phyloP scores from a whole-genome alignment of 805 yeast genomes.

The Lipomyces lipofer region DNA sequence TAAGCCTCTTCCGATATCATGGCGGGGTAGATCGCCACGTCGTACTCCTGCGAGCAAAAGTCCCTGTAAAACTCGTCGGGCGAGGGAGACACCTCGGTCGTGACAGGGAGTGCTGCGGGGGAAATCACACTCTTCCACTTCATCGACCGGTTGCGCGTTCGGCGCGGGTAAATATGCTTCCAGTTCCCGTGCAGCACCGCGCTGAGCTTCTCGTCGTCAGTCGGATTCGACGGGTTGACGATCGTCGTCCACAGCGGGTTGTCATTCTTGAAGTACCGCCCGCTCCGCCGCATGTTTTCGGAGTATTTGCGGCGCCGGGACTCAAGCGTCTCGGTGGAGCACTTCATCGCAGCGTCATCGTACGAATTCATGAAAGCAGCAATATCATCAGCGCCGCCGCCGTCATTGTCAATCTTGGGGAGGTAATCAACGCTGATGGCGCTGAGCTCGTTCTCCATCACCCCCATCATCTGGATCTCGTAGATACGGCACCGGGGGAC shows the following conservation, averaged over 20 bases:
- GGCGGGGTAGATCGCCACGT: constrained; percentile 63
- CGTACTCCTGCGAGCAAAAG: constrained; percentile 81
- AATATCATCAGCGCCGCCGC: constrained; percentile 44
- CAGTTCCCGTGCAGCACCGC: constrained; percentile 77
- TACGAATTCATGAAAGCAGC: constrained; percentile 65
- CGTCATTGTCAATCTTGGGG: constrained; percentile 37
- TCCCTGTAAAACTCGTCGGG: constrained; percentile 65
- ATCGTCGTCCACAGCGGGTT: constrained; percentile 61
- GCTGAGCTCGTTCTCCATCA: constrained; percentile 85
- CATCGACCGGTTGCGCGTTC: constrained; percentile 52
- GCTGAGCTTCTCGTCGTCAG: constrained; percentile 54
- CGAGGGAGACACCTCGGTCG: constrained; percentile 76
- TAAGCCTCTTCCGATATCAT: constrained; percentile 46
- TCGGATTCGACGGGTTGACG: constrained; percentile 73
- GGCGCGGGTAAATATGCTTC: constrained; percentile 85
- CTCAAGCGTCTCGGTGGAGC: not conserved
- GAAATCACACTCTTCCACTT: constrained; percentile 93
- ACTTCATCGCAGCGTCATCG: constrained; percentile 46
- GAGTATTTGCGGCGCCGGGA: constrained; percentile 7
- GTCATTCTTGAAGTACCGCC: constrained; percentile 17
- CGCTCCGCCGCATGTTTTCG: constrained; percentile 15
- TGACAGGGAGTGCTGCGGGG: constrained; percentile 89
- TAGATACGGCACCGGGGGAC: constrained; percentile 92
- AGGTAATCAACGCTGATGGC: constrained; percentile 67
- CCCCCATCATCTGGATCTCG: constrained; percentile 97